These are phyloP conservation scores for Cyclostephanos tholiformis DNA, from an alignment of 108 stramenopile species.

Conservation along the genomic window DNA sequence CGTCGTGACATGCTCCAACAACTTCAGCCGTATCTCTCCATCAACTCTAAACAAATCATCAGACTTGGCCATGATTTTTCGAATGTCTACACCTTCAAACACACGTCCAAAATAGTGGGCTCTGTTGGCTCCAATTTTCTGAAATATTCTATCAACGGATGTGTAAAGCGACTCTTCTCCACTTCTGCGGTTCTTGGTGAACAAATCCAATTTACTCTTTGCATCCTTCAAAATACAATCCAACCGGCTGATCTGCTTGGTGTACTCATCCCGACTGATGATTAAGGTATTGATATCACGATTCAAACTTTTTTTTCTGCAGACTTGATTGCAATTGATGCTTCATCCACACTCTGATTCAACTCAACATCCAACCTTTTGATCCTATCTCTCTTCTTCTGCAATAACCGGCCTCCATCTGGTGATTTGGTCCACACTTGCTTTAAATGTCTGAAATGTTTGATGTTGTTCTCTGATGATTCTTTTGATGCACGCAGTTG, in stretches of 20 bases:
- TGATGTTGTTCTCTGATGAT: no score
- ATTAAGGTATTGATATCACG: background rate
- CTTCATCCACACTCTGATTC: background rate
- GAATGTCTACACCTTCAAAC: no score
- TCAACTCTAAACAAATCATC: no score
- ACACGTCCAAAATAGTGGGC: no score
- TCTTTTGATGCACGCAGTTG: no score
- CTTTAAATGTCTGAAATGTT: no score
- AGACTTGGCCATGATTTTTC: no score
- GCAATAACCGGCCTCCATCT: no score
- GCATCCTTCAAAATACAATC: background rate
- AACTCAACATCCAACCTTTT: slow-evolving; percentile 1
- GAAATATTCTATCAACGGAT: background rate
- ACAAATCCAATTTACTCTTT: slow-evolving; percentile 1
- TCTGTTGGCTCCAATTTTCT: no score
- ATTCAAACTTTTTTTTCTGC: background rate
- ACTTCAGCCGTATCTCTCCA: no score
- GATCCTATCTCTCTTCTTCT: slow-evolving; percentile 4
- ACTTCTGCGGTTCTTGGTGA: background rate
- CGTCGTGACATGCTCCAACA: no score
- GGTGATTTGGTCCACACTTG: no score
- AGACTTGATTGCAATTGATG: background rate
- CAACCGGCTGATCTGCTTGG: background rate
- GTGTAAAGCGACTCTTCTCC: slow-evolving; percentile 4
- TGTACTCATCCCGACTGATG: slow-evolving; percentile 1